Evolutionary conservation across 805 yeast species (phyloP), one percentile per base, ranked within the genome.

Genomic region (Teunomyces atbi): DNA sequence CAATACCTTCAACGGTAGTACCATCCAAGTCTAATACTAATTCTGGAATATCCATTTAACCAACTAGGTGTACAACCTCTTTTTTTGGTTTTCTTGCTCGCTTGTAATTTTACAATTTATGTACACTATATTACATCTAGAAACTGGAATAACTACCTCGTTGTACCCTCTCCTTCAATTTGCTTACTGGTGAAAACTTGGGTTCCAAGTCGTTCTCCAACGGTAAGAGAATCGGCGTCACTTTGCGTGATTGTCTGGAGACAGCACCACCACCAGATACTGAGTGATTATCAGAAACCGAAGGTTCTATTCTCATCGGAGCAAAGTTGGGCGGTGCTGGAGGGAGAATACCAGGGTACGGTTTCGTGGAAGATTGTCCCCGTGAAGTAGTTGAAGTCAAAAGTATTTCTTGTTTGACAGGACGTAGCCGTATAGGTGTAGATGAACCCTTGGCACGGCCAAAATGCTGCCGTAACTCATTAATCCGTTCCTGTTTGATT

Each of bases 181-280:
- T 60, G 34, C 56, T 49, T 12, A 61, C 56, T 0, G 74, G 70
- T 0, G 74, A 66, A 41, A 65, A 59, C 47, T 52, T 53, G 7
- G 70, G 63, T 32, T 59, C 60, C 26, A 52, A 30, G 10, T 54
- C 62, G 10, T 60, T 64, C 11, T 62, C 66, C 7, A 57, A 56
- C 1, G 75, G 76, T 5, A 71, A 55, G 42, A 59, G 56, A 5
- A 71, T 65, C 2, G 76, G 76, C 11, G 65, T 64, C 29, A 71
- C 69, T 43, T 58, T 52, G 41, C 68, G 56, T 33, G 68, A 49
- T 19, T 51, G 51, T 48, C 69, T 71, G 18, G 15, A 13, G n/a
- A 30, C 15, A 7, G 18, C 33, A 30, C 33, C 2, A 74, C 75
- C 3, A 65, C 66, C 73, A 8, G 56, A 41, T 48, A 28, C 58